Conservation (phyloP, 495 filamentous ascomycete genomes). For the Collariella sp. region DNA sequence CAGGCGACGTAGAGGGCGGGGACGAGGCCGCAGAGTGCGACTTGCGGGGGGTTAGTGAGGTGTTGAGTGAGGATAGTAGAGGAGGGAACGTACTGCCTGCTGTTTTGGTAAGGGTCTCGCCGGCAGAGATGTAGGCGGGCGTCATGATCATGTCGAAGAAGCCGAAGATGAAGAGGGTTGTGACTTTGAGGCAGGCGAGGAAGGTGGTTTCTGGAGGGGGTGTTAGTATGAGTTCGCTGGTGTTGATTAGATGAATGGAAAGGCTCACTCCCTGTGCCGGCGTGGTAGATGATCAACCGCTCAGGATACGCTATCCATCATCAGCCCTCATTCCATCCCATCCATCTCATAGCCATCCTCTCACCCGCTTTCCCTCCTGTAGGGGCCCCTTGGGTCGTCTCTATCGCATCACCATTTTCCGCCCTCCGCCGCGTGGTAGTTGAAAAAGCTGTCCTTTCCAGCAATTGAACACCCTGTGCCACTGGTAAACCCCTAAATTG, state of each 20-base stretch:
- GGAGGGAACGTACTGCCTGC: conserved; percentile 18
- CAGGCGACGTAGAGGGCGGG: conserved; percentile 61
- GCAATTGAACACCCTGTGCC: not conserved
- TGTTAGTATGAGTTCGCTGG: not conserved
- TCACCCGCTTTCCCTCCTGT: conserved; percentile 3
- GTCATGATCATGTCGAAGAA: conserved; percentile 53
- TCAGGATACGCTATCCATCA: conserved; percentile 39
- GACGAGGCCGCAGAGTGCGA: conserved; percentile 49
- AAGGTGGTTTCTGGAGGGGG: conserved; percentile 43
- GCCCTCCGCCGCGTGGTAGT: not conserved
- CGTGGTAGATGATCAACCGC: conserved; percentile 61
- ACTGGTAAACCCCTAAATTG: not conserved
- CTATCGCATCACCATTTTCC: not conserved
- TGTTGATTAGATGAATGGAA: not conserved
- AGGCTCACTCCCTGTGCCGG: conserved; percentile 44
- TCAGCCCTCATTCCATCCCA: not conserved
- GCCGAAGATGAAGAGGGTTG: conserved; percentile 60
- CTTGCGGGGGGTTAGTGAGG: conserved; percentile 31
- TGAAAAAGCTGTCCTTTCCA: not conserved
- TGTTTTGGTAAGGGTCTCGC: conserved; percentile 38
- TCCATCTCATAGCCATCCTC: not conserved
- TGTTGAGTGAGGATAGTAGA: not conserved
- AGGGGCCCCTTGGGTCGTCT: not conserved
- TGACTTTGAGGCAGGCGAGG: conserved; percentile 58
- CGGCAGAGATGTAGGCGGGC: conserved; percentile 47